Conservation (phyloP, 1,284 basidiomycete species). For the Fomitopsis schrenkii region DNA sequence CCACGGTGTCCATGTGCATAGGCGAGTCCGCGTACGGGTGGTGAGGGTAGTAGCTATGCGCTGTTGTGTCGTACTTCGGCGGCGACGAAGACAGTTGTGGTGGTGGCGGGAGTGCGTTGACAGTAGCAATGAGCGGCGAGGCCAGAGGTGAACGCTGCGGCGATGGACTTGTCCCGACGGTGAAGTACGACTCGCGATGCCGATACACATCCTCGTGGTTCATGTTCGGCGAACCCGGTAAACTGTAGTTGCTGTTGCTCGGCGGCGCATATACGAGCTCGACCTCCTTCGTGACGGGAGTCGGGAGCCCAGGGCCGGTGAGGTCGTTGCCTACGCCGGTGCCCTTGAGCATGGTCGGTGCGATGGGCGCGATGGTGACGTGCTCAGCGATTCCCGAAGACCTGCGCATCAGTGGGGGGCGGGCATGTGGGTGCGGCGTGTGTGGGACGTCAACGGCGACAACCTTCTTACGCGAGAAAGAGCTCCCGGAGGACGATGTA, state of each 20-base stretch:
- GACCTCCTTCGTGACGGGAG: conserved; percentile 29
- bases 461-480: conserved; percentile 9
- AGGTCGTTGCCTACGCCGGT: conserved; percentile 45
- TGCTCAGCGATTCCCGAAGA: conserved; percentile 48
- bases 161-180: conserved; percentile 21
- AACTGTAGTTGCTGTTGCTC: conserved; percentile 41
- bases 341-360: conserved; percentile 91
- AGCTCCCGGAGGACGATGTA: conserved; percentile 37
- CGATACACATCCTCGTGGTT: conserved; percentile 27
- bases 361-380: conserved; percentile 91
- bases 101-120: conserved; percentile 14
- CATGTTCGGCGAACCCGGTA: conserved; percentile 22
- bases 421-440: conserved; percentile 14
- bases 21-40: conserved; percentile 19
- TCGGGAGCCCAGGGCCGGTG: conserved; percentile 23
- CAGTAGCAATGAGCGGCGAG: conserved; percentile 20
- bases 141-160: conserved; percentile 13
- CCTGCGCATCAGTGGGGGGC: conserved; percentile 32
- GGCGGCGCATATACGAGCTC: conserved; percentile 77
- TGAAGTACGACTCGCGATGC: conserved; percentile 33
- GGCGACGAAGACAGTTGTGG: conserved; percentile 2
- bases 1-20: conserved; percentile 29
- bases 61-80: conserved; percentile 7
- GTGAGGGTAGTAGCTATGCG: conserved; percentile 14
- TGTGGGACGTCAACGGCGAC: conserved; percentile 9